These are phyloP conservation scores for Phyllachora maydis DNA, from an alignment of 2,329 filamentous ascomycete genomes.

Conservation along the genomic window DNA sequence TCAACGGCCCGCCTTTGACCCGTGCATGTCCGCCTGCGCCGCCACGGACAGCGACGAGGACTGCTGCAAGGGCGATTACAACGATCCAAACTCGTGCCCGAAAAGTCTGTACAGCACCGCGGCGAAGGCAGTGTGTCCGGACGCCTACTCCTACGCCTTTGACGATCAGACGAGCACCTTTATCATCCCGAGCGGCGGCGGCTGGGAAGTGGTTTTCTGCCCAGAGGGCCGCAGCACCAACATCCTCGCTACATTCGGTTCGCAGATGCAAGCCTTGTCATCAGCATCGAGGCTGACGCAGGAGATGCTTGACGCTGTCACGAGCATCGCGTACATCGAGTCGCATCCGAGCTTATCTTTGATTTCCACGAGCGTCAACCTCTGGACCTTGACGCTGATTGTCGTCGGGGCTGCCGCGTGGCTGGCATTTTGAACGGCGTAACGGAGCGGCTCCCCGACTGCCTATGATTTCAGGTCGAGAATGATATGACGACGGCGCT, in stretches of 20 bases:
- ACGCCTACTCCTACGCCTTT: slow-evolving; percentile 64
- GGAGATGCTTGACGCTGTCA: slow-evolving; percentile 11
- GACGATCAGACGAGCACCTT: slow-evolving; percentile 38
- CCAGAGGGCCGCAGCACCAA: slow-evolving; percentile 39
- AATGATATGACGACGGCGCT: no score
- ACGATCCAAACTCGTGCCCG: slow-evolving; percentile 39
- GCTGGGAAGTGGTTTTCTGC: slow-evolving; percentile 64
- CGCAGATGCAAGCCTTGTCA: slow-evolving; percentile 25
- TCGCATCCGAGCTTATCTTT: slow-evolving; percentile 3
- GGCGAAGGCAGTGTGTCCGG: slow-evolving; percentile 60
- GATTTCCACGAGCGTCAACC: no score
- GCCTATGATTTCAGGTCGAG: no score
- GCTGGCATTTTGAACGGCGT: no score
- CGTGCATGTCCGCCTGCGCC: slow-evolving; percentile 59
- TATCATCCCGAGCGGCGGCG: slow-evolving; percentile 44
- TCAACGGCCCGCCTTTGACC: slow-evolving; percentile 49
- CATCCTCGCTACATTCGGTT: slow-evolving; percentile 29
- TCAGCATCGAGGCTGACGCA: slow-evolving; percentile 16
- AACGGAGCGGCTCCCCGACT: no score
- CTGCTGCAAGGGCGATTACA: slow-evolving; percentile 55
- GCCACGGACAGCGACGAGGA: slow-evolving; percentile 45
- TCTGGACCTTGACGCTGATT: no score
- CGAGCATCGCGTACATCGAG: slow-evolving; percentile 16
- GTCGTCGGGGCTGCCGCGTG: no score
- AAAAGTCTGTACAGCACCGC: slow-evolving; percentile 46